Percentiles rank a stretch among this genome's conserved stretches.
Conservation (phyloP, 768 basidiomycete species). For the Agaricus blazei region DNA sequence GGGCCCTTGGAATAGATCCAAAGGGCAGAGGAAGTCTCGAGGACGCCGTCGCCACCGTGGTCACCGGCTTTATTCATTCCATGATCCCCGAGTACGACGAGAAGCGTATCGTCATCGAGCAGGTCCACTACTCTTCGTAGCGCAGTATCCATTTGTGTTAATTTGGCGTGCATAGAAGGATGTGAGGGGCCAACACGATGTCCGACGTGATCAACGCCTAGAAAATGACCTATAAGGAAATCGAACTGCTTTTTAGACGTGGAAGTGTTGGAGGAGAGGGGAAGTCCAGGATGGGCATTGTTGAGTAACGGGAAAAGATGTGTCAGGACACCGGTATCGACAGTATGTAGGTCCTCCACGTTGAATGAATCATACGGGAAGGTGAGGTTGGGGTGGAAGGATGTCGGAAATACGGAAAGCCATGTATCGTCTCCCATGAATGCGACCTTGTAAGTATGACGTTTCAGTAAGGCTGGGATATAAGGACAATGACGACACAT, state of each 20-base stretch:
- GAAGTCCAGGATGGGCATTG: conserved; percentile 15
- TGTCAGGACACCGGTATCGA: conserved; percentile 83
- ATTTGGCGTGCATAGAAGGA: conserved; percentile 78
- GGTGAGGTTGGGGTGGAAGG: conserved; percentile 67
- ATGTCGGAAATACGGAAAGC: conserved; percentile 80
- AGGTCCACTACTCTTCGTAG: conserved; percentile 64
- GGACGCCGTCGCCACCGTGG: conserved; percentile 82
- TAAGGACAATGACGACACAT: conserved; percentile 1
- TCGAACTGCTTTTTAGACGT: conserved; percentile 57
- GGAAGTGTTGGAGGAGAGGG: not conserved
- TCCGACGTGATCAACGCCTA: conserved; percentile 96
- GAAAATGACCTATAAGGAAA: conserved; percentile 85
- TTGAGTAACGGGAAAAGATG: conserved; percentile 80
- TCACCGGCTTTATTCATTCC: conserved; percentile 96
- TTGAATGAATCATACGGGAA: conserved; percentile 96
- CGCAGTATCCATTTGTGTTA: conserved; percentile 84
- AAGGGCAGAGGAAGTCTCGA: conserved; percentile 80
- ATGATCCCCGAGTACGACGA: conserved; percentile 92
- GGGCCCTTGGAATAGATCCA: conserved; percentile 90
- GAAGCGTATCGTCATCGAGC: conserved; percentile 82
- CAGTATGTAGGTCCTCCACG: conserved; percentile 95
- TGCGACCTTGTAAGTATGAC: conserved; percentile 44
- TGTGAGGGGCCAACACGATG: conserved; percentile 92
- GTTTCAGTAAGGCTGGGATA: conserved; percentile 4
- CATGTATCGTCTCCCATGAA: conserved; percentile 99